phyloP scores from a whole-genome alignment of 805 yeast species.

The Naumovozyma baii region DNA sequence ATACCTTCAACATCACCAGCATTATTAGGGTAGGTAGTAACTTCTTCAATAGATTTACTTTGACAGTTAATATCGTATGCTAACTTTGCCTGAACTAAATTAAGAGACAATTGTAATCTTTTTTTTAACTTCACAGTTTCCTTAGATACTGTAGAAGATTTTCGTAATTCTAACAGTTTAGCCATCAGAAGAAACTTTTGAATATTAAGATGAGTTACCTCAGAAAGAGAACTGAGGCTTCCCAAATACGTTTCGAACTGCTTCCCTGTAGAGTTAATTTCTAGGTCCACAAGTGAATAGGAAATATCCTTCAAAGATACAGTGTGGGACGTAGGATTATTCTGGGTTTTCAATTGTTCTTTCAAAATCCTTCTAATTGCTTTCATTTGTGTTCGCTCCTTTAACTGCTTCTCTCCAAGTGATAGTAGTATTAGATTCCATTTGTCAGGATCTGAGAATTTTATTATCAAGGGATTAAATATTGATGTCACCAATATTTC shows the following conservation, averaged over 20 bases:
- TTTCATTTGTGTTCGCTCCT: constrained; percentile 66
- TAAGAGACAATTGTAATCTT: constrained; percentile 17
- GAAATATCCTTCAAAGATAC: neutral
- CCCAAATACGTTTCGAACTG: constrained; percentile 24
- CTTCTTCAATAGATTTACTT: neutral
- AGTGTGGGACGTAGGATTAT: constrained; percentile 1
- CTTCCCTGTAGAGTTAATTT: constrained; percentile 10
- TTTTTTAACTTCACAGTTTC: constrained; percentile 7
- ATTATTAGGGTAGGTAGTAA: neutral
- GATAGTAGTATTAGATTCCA: constrained; percentile 60
- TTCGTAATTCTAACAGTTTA: constrained; percentile 11
- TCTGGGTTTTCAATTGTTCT: constrained; percentile 40
- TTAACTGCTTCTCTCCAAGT: constrained; percentile 51
- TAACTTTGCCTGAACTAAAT: constrained; percentile 21
- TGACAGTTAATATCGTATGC: constrained; percentile 5
- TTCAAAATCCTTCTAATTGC: constrained; percentile 61
- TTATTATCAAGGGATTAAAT: constrained; percentile 39
- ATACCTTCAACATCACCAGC: constrained; percentile 5
- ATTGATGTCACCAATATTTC: constrained; percentile 58
- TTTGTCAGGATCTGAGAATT: constrained; percentile 63
- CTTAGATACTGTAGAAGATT: constrained; percentile 1
- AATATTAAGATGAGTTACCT: constrained; percentile 11
- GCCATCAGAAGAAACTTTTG: constrained; percentile 12
- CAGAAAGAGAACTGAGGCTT: constrained; percentile 13
- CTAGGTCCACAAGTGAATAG: constrained; percentile 6